A percentile compares a stretch with the other conserved stretches of the same genome.
Conservation (phyloP, 2,329 filamentous ascomycete genomes). For the Botrytis medusae region DNA sequence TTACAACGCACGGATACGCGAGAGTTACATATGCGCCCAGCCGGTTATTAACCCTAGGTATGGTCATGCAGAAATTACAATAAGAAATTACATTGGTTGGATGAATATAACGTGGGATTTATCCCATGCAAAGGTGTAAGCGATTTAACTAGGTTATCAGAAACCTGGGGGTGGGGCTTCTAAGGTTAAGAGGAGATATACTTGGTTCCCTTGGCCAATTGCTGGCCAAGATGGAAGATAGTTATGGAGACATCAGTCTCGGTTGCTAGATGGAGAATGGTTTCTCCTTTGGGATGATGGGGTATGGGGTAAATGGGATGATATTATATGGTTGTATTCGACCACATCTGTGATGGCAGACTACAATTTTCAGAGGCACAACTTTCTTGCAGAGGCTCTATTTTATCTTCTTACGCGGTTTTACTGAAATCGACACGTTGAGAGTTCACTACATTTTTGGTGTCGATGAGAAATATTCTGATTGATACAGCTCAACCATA, state of each 20-base stretch:
- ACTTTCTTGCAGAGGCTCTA: background rate
- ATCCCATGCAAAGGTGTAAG: background rate
- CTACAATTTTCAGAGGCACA: background rate
- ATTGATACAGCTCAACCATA: background rate
- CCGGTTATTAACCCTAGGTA: background rate
- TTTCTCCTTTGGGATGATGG: background rate
- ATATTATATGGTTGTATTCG: conserved; percentile 3
- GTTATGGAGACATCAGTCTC: background rate
- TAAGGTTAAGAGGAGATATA: background rate
- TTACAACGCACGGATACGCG: background rate
- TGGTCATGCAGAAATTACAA: background rate
- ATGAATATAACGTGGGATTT: background rate
- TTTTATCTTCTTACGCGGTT: background rate
- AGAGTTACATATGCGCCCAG: background rate
- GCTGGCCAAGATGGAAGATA: background rate
- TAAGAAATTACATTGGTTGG: background rate
- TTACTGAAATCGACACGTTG: background rate
- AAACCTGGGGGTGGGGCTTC: conserved; percentile 8
- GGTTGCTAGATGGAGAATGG: conserved; percentile 2
- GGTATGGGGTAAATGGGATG: background rate
- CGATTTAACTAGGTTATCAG: background rate
- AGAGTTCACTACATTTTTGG: background rate
- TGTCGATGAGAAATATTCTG: background rate
- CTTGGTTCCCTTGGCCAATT: conserved; percentile 5
- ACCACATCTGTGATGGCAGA: background rate